phyloP scores from a whole-genome alignment of 2,329 filamentous ascomycete species.

The Didymella lethalis region DNA sequence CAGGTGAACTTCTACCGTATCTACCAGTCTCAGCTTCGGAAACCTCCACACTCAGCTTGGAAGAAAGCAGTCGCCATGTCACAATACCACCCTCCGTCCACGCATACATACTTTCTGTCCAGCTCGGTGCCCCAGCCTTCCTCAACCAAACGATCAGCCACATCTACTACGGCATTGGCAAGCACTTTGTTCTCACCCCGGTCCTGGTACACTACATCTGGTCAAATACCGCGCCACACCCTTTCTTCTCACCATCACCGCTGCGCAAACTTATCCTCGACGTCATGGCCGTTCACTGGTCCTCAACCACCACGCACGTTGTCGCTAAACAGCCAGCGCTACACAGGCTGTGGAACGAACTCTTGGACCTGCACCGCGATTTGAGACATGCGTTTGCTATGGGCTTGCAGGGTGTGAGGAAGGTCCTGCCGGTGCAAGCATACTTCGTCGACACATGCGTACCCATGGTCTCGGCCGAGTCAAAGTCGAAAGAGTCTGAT shows the following conservation, averaged over 20 bases:
- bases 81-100: slow-evolving; percentile 20
- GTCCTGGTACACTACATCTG: slow-evolving; percentile 23
- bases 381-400: slow-evolving; percentile 24
- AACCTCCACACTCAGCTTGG: not conserved
- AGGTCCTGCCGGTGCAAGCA: slow-evolving; percentile 5
- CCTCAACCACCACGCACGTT: slow-evolving; percentile 1
- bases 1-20: not conserved
- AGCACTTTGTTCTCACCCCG: slow-evolving; percentile 23
- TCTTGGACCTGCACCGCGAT: slow-evolving; percentile 23
- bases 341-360: slow-evolving; percentile 17
- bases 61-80: not conserved
- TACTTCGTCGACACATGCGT: slow-evolving; percentile 14
- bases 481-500: not conserved
- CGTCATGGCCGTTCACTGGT: slow-evolving; percentile 23
- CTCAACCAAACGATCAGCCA: slow-evolving; percentile 26
- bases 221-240: slow-evolving; percentile 1
- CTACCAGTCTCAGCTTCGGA: not conserved
- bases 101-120: slow-evolving; percentile 30
- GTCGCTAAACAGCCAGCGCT: slow-evolving; percentile 11
- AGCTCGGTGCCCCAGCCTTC: slow-evolving; percentile 22
- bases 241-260: not conserved
- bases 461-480: not conserved
- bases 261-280: slow-evolving; percentile 27
- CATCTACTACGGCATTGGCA: slow-evolving; percentile 24
- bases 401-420: slow-evolving; percentile 20